Percentiles rank a stretch among this genome's conserved stretches.
Conservation (phyloP, 768 basidiomycete species). For the Tricholoma saponaceum region DNA sequence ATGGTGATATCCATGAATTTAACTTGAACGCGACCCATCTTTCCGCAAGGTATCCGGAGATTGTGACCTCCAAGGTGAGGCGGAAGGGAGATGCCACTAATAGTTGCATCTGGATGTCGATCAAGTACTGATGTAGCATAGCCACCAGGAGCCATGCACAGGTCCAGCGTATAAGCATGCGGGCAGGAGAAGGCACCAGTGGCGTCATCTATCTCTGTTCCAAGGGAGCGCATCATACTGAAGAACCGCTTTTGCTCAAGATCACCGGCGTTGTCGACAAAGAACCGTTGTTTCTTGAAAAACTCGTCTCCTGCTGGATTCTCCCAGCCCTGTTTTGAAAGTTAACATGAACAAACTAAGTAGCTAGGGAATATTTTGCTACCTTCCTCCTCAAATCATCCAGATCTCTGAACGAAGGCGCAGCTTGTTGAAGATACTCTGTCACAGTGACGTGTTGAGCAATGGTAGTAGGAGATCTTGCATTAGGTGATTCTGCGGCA, state of each 20-base stretch:
- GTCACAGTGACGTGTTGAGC: too few relatives aligned
- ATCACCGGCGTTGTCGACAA: background rate
- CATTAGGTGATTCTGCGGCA: background rate
- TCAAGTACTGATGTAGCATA: background rate
- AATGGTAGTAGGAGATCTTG: background rate
- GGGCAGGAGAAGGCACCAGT: background rate
- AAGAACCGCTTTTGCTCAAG: background rate
- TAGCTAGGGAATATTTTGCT: background rate
- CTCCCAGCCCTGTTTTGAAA: background rate
- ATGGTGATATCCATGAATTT: background rate
- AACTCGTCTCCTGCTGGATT: background rate
- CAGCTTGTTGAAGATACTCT: background rate
- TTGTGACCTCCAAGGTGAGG: background rate
- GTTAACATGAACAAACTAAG: background rate
- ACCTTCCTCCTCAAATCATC: background rate
- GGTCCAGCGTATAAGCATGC: background rate
- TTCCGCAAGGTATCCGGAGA: background rate
- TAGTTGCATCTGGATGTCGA: background rate
- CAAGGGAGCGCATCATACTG: background rate
- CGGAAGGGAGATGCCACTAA: background rate
- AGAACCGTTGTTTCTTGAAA: background rate
- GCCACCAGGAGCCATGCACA: background rate
- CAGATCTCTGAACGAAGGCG: background rate
- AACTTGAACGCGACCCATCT: background rate
- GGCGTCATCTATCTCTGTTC: background rate